Conservation (phyloP, 495 filamentous ascomycete species). For the Hypoxylon cercidicola region DNA sequence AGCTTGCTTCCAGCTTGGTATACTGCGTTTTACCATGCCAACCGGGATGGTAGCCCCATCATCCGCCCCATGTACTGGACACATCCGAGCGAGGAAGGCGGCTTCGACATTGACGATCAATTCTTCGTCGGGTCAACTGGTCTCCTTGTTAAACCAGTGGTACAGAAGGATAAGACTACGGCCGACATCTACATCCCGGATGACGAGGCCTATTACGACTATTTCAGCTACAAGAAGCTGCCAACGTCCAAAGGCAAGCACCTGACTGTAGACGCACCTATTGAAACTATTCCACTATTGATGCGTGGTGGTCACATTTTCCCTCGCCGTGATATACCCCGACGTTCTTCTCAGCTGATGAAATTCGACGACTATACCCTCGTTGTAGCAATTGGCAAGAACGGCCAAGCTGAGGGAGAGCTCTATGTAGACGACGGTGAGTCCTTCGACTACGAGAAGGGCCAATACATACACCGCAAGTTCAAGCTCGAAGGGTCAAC, state of each 20-base stretch:
- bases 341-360: conserved; percentile 88
- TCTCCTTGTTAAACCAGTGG: conserved; percentile 87
- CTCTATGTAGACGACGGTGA: conserved; percentile 96
- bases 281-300: conserved; percentile 86
- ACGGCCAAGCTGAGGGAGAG: conserved; percentile 78
- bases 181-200: conserved; percentile 88
- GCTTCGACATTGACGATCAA: conserved; percentile 91
- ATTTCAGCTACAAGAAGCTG: conserved; percentile 84
- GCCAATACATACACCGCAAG: conserved; percentile 84
- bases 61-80: conserved; percentile 91
- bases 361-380: conserved; percentile 94
- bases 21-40: conserved; percentile 92
- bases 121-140: conserved; percentile 89
- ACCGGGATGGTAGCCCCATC: conserved; percentile 83
- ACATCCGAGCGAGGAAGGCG: conserved; percentile 85
- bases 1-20: conserved; percentile 94
- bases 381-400: conserved; percentile 76
- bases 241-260: conserved; percentile 71
- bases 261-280: conserved; percentile 75
- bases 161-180: conserved; percentile 74
- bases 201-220: conserved; percentile 89
- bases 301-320: conserved; percentile 95
- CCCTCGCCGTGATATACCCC: conserved; percentile 85
- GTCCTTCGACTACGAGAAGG: conserved; percentile 85
- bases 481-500: conserved; percentile 69